A percentile compares a stretch with the other conserved stretches of the same genome.
These are phyloP conservation scores for Yamadazyma laniorum DNA, from an alignment of 805 yeast species.

Conservation along the genomic window DNA sequence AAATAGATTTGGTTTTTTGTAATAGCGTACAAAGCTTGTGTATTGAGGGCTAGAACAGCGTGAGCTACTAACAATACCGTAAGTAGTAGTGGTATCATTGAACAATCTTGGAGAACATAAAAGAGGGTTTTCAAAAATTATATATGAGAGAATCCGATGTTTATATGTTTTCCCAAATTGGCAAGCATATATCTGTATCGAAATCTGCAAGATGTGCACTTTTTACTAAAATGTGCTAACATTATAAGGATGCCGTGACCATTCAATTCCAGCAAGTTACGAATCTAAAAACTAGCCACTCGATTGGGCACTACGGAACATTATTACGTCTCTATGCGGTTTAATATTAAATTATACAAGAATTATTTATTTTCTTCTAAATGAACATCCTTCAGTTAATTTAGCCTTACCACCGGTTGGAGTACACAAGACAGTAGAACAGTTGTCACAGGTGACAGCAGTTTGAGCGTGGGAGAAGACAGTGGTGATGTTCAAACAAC, in stretches of 20 bases:
- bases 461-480: conserved; percentile 99
- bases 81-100: conserved; percentile 1
- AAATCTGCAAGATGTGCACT: neutral
- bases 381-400: conserved; percentile 99
- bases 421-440: conserved; percentile 96
- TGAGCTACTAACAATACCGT: conserved; percentile 2
- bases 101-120: neutral
- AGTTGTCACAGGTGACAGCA: conserved; percentile 98
- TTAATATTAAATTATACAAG: conserved; percentile 16
- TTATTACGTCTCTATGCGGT: conserved; percentile 10
- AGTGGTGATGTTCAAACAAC: conserved; percentile 98
- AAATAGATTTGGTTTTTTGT: conserved; percentile 33
- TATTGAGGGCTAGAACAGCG: neutral
- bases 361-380: conserved; percentile 88
- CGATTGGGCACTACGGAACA: too few species aligned
- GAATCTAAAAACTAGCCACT: too few species aligned
- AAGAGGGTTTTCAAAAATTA: neutral
- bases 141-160: conserved; percentile 1
- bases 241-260: too few species aligned
- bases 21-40: conserved; percentile 32
- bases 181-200: neutral
- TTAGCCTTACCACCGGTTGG: conserved; percentile 99
- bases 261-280: too few species aligned
- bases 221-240: too few species aligned
- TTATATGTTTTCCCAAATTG: conserved; percentile 7